phyloP scores from a whole-genome alignment of 306 rosid genomes.

The Herpetospermum pedunculosum region DNA sequence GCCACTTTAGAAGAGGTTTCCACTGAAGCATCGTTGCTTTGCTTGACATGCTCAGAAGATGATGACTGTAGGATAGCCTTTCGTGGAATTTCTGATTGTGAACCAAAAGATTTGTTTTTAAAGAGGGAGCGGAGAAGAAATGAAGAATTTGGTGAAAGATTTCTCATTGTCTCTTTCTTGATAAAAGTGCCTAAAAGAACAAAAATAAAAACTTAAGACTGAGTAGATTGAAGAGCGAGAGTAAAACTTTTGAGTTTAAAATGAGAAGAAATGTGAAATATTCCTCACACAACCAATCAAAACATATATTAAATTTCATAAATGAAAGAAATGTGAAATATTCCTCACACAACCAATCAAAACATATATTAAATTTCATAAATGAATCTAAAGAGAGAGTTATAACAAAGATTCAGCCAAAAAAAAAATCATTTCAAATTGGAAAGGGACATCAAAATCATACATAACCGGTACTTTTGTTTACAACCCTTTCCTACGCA shows the following conservation, averaged over 20 bases:
- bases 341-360: background rate
- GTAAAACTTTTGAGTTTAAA: background rate
- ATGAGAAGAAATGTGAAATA: background rate
- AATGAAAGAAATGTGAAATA: no score
- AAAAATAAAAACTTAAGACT: background rate
- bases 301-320: background rate
- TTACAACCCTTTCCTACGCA: no score
- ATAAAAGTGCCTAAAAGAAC: background rate
- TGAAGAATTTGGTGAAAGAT: conserved; percentile 18
- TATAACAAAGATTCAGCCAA: background rate
- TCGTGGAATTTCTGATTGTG: conserved; percentile 4
- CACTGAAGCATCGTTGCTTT: background rate
- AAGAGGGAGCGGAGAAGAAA: conserved; percentile 15
- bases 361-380: background rate
- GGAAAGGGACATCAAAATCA: no score
- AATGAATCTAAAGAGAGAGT: background rate
- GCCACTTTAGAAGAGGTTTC: background rate
- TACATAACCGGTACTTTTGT: no score
- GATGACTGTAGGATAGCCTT: conserved; percentile 4
- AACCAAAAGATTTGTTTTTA: conserved; percentile 13
- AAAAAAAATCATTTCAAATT: background rate
- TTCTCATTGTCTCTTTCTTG: conserved; percentile 3
- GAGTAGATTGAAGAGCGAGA: background rate
- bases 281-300: background rate
- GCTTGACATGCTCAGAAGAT: background rate